phyloP scores from a whole-genome alignment of 345 rosid genomes.

The Erysimum cheiranthoides region DNA sequence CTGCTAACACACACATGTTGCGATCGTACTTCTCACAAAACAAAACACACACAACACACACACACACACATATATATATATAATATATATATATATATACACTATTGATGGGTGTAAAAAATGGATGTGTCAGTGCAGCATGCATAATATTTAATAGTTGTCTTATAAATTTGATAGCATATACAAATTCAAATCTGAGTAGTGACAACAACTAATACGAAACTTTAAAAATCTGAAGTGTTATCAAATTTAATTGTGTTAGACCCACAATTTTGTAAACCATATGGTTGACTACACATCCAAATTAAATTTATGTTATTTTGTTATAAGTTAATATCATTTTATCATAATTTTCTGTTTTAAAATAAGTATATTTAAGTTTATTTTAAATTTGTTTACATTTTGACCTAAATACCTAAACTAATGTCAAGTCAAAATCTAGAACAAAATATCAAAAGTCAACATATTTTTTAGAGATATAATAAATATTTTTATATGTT shows the following conservation, averaged over 20 bases:
- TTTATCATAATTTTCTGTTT: not conserved
- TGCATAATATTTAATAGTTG: not conserved
- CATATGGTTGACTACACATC: conserved; percentile 2
- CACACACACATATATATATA: too few relatives aligned
- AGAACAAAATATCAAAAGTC: not conserved
- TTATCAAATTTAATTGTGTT: not conserved
- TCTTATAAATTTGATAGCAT: not conserved
- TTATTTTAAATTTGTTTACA: not conserved
- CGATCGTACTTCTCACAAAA: too few relatives aligned
- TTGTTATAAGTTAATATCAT: not conserved
- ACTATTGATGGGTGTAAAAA: not conserved
- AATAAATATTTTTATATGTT: not conserved
- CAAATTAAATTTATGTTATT: not conserved
- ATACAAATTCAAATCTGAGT: not conserved
- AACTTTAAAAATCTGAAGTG: not conserved
- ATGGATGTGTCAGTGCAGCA: not conserved
- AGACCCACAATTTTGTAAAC: not conserved
- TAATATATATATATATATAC: not conserved
- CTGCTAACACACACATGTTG: not conserved
- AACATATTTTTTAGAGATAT: not conserved
- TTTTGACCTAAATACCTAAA: not conserved
- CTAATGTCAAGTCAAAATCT: conserved; percentile 8
- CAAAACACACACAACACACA: not conserved
- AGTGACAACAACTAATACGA: not conserved
- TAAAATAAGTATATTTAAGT: not conserved